Conservation (phyloP, 495 filamentous ascomycete genomes). For the Aspergillus haitiensis region DNA sequence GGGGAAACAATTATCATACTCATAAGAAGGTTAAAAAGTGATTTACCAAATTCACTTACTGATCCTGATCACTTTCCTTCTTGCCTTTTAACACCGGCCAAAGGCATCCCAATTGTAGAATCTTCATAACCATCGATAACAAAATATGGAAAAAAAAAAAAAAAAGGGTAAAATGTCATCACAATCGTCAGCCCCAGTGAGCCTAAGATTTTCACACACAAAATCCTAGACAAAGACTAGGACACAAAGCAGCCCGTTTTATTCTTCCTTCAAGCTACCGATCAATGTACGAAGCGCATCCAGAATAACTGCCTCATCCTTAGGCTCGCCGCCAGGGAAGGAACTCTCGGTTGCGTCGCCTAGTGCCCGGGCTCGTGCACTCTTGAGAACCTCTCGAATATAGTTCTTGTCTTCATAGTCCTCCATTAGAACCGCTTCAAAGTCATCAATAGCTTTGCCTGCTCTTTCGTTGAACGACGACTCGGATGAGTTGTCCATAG, state of each 20-base stretch:
- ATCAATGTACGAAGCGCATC: slow-evolving; percentile 46
- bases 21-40: slow-evolving; percentile 10
- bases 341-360: slow-evolving; percentile 46
- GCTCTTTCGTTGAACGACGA: slow-evolving; percentile 49
- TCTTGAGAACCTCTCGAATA: slow-evolving; percentile 51
- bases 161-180: slow-evolving; percentile 28
- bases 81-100: slow-evolving; percentile 12
- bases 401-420: slow-evolving; percentile 54
- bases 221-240: background rate
- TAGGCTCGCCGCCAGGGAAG: slow-evolving; percentile 50
- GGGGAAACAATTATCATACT: slow-evolving; percentile 22
- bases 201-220: background rate
- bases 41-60: background rate
- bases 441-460: slow-evolving; percentile 52
- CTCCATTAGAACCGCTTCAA: slow-evolving; percentile 49
- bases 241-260: slow-evolving; percentile 3
- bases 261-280: slow-evolving; percentile 43
- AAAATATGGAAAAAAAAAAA: slow-evolving; percentile 14
- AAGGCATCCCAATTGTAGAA: slow-evolving; percentile 12
- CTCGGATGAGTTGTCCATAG: slow-evolving; percentile 46
- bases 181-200: slow-evolving; percentile 20
- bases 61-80: background rate
- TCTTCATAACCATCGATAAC: slow-evolving; percentile 24
- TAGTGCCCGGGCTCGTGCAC: slow-evolving; percentile 47
- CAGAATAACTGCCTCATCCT: slow-evolving; percentile 49